These are phyloP conservation scores for Flaveria sonorensis DNA, from an alignment of 129 eudicot species.

Conservation along the genomic window DNA sequence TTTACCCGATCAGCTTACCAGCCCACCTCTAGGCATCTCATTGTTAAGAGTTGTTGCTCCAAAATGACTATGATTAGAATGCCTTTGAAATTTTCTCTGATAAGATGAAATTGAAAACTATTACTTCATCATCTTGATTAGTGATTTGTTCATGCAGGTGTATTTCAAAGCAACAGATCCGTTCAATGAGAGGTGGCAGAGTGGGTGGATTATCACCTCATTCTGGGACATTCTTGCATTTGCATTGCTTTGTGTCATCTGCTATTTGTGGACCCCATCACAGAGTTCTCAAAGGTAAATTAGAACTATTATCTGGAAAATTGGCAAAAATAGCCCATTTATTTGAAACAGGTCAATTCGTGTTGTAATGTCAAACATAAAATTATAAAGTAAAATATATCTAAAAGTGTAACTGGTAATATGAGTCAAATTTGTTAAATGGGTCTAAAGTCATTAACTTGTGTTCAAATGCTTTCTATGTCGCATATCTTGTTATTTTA, in stretches of 20 bases:
- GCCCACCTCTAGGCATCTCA: not conserved
- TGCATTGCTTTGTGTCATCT: slow-evolving; percentile 79
- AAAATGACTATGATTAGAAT: not conserved
- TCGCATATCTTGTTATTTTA: not conserved
- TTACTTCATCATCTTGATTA: not conserved
- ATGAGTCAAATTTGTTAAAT: not conserved
- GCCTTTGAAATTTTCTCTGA: not conserved
- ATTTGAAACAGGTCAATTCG: slow-evolving; percentile 1
- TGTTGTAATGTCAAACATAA: not conserved
- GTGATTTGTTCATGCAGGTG: slow-evolving; percentile 53
- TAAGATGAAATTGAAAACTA: not conserved
- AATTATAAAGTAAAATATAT: not conserved
- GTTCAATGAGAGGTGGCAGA: slow-evolving; percentile 98
- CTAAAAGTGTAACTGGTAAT: not conserved
- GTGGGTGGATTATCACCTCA: slow-evolving; percentile 94
- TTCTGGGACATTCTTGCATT: slow-evolving; percentile 99
- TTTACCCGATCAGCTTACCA: not conserved
- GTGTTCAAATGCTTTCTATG: not conserved
- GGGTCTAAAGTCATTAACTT: not conserved
- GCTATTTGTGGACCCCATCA: slow-evolving; percentile 99
- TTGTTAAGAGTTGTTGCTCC: not conserved
- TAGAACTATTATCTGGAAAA: not conserved
- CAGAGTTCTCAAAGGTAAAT: slow-evolving; percentile 86
- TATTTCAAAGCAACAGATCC: slow-evolving; percentile 99
- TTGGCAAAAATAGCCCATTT: not conserved